Evolutionary conservation across 306 rosid genomes (phyloP).

Genomic region (Trifolium dubium): DNA sequence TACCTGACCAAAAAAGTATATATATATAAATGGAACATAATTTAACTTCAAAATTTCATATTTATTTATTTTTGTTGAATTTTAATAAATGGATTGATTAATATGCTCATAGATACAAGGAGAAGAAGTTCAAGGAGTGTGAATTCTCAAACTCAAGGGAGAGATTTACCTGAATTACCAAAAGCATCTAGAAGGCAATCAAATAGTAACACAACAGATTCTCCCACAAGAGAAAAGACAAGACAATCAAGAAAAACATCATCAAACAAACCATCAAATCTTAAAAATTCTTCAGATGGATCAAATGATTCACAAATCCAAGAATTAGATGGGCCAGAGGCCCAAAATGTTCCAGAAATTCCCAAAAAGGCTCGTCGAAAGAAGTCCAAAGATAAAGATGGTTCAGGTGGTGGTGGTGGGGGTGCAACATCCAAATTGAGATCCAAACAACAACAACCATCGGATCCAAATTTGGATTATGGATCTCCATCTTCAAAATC

Average conservation of each 20-base stretch:
- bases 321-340: constrained; percentile 40
- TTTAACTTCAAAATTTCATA: background rate
- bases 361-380: constrained; percentile 71
- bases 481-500: constrained; percentile 38
- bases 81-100: background rate
- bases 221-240: constrained; percentile 60
- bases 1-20: too few species aligned
- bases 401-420: background rate
- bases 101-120: constrained; percentile 45
- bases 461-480: constrained; percentile 36
- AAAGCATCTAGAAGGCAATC: constrained; percentile 56
- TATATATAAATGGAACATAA: too few species aligned
- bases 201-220: constrained; percentile 19
- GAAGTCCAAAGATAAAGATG: constrained; percentile 68
- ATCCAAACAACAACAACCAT: constrained; percentile 43
- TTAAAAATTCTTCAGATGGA: constrained; percentile 50
- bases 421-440: constrained; percentile 43
- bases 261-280: constrained; percentile 42
- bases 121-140: constrained; percentile 32
- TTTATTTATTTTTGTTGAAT: background rate
- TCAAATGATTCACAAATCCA: background rate
- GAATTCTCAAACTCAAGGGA: constrained; percentile 38
- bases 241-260: constrained; percentile 56
- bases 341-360: constrained; percentile 45
- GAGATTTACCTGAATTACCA: constrained; percentile 58